Evolutionary conservation across 2,329 filamentous ascomycete genomes (phyloP).

Genomic region (Trichophyton verrucosum): DNA sequence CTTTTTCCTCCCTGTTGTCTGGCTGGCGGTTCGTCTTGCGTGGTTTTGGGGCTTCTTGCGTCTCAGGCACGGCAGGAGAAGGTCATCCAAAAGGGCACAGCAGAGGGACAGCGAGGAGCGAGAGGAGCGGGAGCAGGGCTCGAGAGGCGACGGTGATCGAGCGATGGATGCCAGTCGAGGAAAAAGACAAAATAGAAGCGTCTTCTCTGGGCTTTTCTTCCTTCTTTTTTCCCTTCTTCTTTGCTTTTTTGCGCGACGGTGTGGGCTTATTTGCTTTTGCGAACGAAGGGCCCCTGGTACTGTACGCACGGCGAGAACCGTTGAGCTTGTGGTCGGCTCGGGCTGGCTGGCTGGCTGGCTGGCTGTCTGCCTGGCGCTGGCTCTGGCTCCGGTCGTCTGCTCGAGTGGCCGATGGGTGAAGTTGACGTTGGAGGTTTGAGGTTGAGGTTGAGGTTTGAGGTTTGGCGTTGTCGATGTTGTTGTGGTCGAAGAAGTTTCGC

Average conservation of each 20-base stretch:
- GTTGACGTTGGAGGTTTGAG: neutral
- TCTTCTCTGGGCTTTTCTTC: neutral
- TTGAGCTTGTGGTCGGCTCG: neutral
- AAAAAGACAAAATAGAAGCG: neutral
- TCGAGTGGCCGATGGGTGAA: neutral
- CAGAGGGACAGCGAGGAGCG: neutral
- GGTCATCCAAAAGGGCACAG: neutral
- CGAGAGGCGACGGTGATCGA: neutral
- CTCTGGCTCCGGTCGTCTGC: neutral
- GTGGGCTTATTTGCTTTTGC: neutral
- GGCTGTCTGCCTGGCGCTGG: neutral
- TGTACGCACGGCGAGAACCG: neutral
- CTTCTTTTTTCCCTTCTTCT: neutral
- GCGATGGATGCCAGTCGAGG: neutral
- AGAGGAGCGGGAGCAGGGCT: neutral
- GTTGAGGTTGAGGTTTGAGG: neutral
- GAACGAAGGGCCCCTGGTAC: neutral
- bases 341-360: neutral
- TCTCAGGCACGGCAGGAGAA: neutral
- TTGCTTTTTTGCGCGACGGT: conserved; percentile 2
- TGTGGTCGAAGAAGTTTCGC: too few relatives aligned
- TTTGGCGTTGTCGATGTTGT: neutral
- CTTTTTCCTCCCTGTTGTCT: too few relatives aligned
- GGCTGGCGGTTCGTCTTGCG: too few relatives aligned
- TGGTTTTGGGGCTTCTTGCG: neutral